phyloP scores from a whole-genome alignment of 2,329 filamentous ascomycete species.

The Penicillium sclerotiorum region DNA sequence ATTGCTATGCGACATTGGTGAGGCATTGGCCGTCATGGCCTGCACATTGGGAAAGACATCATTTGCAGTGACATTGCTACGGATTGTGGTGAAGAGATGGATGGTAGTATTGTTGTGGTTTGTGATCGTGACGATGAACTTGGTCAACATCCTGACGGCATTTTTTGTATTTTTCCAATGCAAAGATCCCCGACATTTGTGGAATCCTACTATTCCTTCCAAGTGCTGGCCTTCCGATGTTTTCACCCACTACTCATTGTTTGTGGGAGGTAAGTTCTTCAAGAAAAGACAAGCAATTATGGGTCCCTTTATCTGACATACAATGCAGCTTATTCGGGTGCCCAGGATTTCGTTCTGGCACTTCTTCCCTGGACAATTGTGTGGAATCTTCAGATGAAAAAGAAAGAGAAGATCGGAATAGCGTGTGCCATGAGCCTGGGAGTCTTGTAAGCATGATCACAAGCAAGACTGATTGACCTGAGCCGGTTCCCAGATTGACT shows the following conservation, averaged over 20 bases:
- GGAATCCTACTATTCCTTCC: constrained; percentile 22
- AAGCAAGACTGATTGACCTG: not conserved
- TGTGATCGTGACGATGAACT: constrained; percentile 33
- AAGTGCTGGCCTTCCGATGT: constrained; percentile 23
- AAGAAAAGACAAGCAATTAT: too few species aligned
- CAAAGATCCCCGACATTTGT: constrained; percentile 24
- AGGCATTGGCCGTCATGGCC: constrained; percentile 42
- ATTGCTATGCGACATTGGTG: constrained; percentile 28
- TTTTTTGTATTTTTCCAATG: constrained; percentile 25
- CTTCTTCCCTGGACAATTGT: constrained; percentile 43
- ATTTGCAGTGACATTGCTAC: constrained; percentile 44
- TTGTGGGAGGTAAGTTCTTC: constrained; percentile 21
- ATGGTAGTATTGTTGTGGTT: constrained; percentile 40
- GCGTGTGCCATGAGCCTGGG: constrained; percentile 43
- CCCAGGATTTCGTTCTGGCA: constrained; percentile 41
- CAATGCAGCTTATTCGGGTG: constrained; percentile 22
- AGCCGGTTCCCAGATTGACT: not conserved
- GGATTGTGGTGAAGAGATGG: constrained; percentile 38
- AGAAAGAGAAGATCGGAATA: constrained; percentile 42
- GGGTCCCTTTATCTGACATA: not conserved
- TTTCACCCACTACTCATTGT: constrained; percentile 24
- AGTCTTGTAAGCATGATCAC: constrained; percentile 26
- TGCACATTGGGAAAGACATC: constrained; percentile 45
- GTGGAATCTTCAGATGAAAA: constrained; percentile 38
- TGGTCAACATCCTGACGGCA: constrained; percentile 22